phyloP scores from a whole-genome alignment of 331 rosid species.

The Prunus yedoensis region DNA sequence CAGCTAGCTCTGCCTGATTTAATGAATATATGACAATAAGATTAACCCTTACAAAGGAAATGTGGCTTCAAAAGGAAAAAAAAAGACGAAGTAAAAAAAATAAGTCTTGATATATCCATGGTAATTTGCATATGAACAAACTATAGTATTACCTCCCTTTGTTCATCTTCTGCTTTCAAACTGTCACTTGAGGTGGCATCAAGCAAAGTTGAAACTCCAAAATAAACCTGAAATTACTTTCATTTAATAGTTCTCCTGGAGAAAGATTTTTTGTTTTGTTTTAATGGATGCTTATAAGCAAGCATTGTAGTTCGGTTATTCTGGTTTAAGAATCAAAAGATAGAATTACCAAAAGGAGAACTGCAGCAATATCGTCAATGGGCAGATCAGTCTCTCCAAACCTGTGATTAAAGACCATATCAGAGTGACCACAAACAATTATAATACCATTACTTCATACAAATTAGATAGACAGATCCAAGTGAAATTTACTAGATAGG shows the following conservation, averaged over 20 bases:
- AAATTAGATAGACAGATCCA: neutral
- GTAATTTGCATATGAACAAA: neutral
- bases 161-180: slow-evolving; percentile 85
- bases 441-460: neutral
- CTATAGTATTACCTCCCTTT: slow-evolving; percentile 72
- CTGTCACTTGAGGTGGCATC: slow-evolving; percentile 81
- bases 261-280: neutral
- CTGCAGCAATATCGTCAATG: slow-evolving; percentile 92
- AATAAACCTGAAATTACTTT: slow-evolving; percentile 50
- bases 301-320: neutral
- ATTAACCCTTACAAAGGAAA: neutral
- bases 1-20: slow-evolving; percentile 94
- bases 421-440: slow-evolving; percentile 11
- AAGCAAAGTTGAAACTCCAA: slow-evolving; percentile 88
- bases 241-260: slow-evolving; percentile 1
- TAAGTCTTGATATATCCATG: neutral
- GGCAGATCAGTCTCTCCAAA: slow-evolving; percentile 90
- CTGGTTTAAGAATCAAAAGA: neutral
- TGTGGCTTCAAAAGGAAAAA: neutral
- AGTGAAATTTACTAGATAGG: neutral
- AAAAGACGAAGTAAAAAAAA: neutral
- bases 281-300: slow-evolving; percentile 12
- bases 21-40: slow-evolving; percentile 28
- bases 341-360: slow-evolving; percentile 70
- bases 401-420: slow-evolving; percentile 48